phyloP scores from a whole-genome alignment of 805 yeast genomes.

The Teunomyces stri region DNA sequence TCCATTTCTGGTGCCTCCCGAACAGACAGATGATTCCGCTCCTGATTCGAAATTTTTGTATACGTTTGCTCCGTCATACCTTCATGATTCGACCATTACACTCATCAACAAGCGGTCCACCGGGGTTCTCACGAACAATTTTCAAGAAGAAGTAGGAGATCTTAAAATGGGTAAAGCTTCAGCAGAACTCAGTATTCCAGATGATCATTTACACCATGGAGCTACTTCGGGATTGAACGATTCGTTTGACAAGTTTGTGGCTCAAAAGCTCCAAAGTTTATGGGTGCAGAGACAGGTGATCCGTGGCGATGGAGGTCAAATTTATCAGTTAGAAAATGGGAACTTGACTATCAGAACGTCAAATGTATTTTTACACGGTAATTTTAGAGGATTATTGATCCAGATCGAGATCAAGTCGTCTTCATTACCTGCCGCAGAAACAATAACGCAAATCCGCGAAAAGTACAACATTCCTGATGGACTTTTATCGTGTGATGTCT shows the following conservation, averaged over 20 bases:
- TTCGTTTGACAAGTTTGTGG: conserved; percentile 53
- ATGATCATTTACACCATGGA: conserved; percentile 44
- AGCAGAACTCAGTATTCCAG: conserved; percentile 28
- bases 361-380: conserved; percentile 72
- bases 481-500: conserved; percentile 28
- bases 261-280: conserved; percentile 59
- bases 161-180: conserved; percentile 11
- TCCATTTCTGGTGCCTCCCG: conserved; percentile 47
- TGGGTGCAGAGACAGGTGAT: conserved; percentile 71
- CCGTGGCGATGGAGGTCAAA: conserved; percentile 73
- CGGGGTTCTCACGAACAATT: conserved; percentile 34
- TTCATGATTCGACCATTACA: conserved; percentile 46
- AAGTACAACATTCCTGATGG: conserved; percentile 43
- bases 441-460: conserved; percentile 17
- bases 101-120: conserved; percentile 43
- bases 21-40: conserved; percentile 25
- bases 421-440: background rate
- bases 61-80: conserved; percentile 50
- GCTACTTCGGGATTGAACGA: conserved; percentile 57
- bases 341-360: conserved; percentile 58
- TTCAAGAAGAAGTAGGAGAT: conserved; percentile 28
- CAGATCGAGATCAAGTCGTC: conserved; percentile 45
- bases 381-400: conserved; percentile 65
- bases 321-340: conserved; percentile 56
- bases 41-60: conserved; percentile 47